Evolutionary conservation across 2,329 filamentous ascomycete species (phyloP).

Genomic region (Annulohypoxylon truncatum): DNA sequence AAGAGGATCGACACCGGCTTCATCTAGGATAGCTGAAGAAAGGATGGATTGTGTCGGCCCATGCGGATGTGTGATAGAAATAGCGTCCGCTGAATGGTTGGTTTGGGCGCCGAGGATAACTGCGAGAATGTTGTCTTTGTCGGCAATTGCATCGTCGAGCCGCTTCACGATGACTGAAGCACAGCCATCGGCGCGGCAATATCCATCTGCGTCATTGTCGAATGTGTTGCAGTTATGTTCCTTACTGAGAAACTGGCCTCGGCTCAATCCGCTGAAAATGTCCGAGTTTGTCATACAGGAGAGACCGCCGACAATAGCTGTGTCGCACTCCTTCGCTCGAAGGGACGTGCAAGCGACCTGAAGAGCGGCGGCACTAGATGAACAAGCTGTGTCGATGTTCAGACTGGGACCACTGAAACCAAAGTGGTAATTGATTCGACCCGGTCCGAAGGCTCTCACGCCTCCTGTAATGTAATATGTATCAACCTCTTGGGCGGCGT

Average conservation of each 20-base stretch:
- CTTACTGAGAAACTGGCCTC: slow-evolving; percentile 82
- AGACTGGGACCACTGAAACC: slow-evolving; percentile 55
- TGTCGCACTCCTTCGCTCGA: slow-evolving; percentile 82
- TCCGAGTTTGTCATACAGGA: slow-evolving; percentile 85
- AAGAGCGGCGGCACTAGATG: slow-evolving; percentile 53
- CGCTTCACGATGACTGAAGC: slow-evolving; percentile 82
- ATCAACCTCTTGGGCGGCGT: slow-evolving; percentile 74
- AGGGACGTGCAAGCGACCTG: slow-evolving; percentile 72
- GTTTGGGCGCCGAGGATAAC: slow-evolving; percentile 80
- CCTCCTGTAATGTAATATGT: slow-evolving; percentile 66
- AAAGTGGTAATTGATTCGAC: slow-evolving; percentile 60
- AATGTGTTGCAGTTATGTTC: slow-evolving; percentile 83
- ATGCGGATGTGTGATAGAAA: slow-evolving; percentile 87
- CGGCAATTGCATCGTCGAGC: slow-evolving; percentile 79
- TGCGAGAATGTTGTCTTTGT: slow-evolving; percentile 81
- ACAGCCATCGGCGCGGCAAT: slow-evolving; percentile 82
- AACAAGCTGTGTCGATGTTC: slow-evolving; percentile 57
- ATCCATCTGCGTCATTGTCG: slow-evolving; percentile 83
- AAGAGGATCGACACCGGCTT: slow-evolving; percentile 78
- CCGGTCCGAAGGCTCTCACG: slow-evolving; percentile 62
- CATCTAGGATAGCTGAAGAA: slow-evolving; percentile 75
- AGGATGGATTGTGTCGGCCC: slow-evolving; percentile 78
- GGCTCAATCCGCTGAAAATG: slow-evolving; percentile 79
- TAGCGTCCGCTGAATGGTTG: slow-evolving; percentile 84
- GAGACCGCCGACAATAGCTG: slow-evolving; percentile 81